Conservation (phyloP, 2,329 filamentous ascomycete genomes). For the Penicillium palitans region DNA sequence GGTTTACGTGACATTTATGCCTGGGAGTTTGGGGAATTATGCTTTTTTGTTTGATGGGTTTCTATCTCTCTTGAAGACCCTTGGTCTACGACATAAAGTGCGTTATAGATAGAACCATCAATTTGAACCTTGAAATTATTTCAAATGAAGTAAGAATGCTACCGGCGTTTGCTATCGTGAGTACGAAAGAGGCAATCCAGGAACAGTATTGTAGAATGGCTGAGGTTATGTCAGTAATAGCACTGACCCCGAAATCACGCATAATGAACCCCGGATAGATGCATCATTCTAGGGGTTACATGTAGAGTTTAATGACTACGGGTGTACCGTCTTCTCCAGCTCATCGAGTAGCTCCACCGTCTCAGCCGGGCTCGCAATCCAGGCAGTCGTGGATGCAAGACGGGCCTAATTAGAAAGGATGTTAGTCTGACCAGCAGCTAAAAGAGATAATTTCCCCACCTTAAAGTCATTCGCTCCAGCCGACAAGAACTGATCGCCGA, state of each 20-base stretch:
- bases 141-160: not conserved
- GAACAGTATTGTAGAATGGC: not conserved
- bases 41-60: not conserved
- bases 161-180: not conserved
- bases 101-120: conserved; percentile 9
- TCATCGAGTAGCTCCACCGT: conserved; percentile 89
- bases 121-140: not conserved
- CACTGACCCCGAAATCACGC: not conserved
- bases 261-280: not conserved
- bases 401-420: conserved; percentile 56
- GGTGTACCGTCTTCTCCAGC: conserved; percentile 38
- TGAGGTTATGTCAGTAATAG: not conserved
- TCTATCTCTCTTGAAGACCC: not conserved
- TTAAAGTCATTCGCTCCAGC: conserved; percentile 98
- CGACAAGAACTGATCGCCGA: conserved; percentile 93
- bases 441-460: conserved; percentile 40
- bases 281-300: not conserved
- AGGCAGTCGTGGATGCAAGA: conserved; percentile 88
- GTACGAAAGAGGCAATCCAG: not conserved
- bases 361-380: conserved; percentile 91
- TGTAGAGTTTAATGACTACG: not conserved
- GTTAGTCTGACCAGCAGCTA: not conserved
- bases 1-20: conserved; percentile 11
- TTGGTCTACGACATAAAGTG: not conserved
- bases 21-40: conserved; percentile 11